These are phyloP conservation scores for Orbilia brochopaga DNA, from an alignment of 2,329 filamentous ascomycete species.

Conservation along the genomic window DNA sequence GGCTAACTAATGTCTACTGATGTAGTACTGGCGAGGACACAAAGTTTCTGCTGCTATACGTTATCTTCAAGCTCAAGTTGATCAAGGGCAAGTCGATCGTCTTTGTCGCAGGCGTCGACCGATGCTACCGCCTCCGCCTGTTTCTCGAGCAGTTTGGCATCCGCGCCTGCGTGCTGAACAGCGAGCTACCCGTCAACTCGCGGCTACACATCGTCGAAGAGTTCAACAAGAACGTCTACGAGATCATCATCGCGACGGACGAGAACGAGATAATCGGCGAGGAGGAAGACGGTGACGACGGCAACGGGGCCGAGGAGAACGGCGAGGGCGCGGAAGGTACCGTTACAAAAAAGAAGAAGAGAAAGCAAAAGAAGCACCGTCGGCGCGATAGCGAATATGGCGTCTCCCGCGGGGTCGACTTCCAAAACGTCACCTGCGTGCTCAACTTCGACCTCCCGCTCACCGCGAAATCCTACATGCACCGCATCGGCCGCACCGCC, in stretches of 20 bases:
- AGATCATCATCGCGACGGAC: conserved; percentile 96
- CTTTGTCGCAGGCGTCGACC: conserved; percentile 84
- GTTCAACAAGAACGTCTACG: conserved; percentile 95
- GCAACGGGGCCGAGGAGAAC: neutral
- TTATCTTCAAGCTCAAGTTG: conserved; percentile 92
- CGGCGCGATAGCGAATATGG: conserved; percentile 81
- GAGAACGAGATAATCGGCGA: conserved; percentile 82
- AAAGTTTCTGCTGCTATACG: conserved; percentile 89
- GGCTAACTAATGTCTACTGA: conserved; percentile 52
- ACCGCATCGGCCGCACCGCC: conserved; percentile 91
- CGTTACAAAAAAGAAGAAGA: conserved; percentile 60
- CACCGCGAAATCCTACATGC: conserved; percentile 90
- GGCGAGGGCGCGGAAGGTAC: conserved; percentile 54
- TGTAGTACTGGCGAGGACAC: conserved; percentile 87
- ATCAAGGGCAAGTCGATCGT: conserved; percentile 90
- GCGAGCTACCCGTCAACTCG: conserved; percentile 89
- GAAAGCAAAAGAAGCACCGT: conserved; percentile 68
- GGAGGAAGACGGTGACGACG: conserved; percentile 60
- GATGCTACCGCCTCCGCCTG: conserved; percentile 88
- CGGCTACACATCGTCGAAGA: conserved; percentile 93
- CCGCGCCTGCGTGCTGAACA: conserved; percentile 90
- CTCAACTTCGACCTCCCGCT: conserved; percentile 96
- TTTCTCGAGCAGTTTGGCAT: conserved; percentile 98
- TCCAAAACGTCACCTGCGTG: conserved; percentile 90
- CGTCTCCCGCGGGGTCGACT: conserved; percentile 94